phyloP scores from a whole-genome alignment of 2,329 filamentous ascomycete genomes.

The Fusarium pseudograminearum region DNA sequence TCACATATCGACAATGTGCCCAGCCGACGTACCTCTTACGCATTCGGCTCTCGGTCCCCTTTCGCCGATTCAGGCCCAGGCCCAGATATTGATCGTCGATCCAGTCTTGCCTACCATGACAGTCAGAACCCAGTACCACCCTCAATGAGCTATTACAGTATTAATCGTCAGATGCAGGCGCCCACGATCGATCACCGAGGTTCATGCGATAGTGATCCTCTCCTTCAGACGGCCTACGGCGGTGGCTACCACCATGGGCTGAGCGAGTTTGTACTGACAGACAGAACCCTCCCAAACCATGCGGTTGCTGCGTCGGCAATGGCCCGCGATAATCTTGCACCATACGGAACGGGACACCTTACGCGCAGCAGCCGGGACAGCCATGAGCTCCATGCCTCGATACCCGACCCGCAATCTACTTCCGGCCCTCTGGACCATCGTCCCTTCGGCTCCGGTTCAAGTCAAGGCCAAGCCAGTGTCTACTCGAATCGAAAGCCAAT shows the following conservation, averaged over 20 bases:
- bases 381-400: background rate
- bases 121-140: conserved; percentile 42
- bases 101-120: conserved; percentile 38
- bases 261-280: conserved; percentile 23
- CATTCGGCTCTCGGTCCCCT: conserved; percentile 20
- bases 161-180: conserved; percentile 43
- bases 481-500: conserved; percentile 9
- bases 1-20: conserved; percentile 23
- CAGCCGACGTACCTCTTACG: conserved; percentile 5
- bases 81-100: conserved; percentile 30
- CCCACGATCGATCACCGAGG: conserved; percentile 33
- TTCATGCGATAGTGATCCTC: conserved; percentile 26
- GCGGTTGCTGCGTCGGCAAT: conserved; percentile 1
- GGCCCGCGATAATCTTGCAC: background rate
- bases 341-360: background rate
- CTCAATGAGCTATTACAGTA: conserved; percentile 29
- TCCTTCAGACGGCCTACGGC: conserved; percentile 1
- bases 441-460: background rate
- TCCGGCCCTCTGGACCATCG: background rate
- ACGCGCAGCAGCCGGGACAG: conserved; percentile 4
- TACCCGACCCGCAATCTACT: conserved; percentile 6
- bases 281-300: conserved; percentile 7
- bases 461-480: conserved; percentile 5
- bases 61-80: conserved; percentile 17
- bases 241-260: conserved; percentile 7